These are phyloP conservation scores for Epichloe elymi DNA, from an alignment of 2,329 filamentous ascomycete genomes.

Conservation along the genomic window DNA sequence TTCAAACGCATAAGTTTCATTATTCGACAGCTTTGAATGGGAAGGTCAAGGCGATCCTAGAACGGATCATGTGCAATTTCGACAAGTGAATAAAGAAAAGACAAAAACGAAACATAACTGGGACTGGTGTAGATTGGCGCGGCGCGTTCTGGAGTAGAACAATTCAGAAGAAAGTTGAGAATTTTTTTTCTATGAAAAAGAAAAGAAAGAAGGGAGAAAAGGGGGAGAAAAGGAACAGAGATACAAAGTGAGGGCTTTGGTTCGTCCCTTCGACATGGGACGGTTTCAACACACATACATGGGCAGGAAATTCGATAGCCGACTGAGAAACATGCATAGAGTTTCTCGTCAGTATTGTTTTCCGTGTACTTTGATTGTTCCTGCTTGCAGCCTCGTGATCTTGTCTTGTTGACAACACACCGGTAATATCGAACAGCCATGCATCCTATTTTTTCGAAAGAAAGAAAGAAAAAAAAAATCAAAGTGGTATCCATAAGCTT, in stretches of 20 bases:
- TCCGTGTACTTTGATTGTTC: too few species aligned
- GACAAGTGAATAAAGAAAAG: not conserved
- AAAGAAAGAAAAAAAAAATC: not conserved
- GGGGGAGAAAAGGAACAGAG: not conserved
- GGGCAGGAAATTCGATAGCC: too few species aligned
- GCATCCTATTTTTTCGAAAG: too few species aligned
- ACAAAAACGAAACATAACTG: not conserved
- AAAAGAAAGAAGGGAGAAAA: not conserved
- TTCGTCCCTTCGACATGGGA: too few species aligned
- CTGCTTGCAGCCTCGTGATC: too few species aligned
- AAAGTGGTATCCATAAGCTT: not conserved
- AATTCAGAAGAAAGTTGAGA: not conserved
- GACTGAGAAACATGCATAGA: too few species aligned
- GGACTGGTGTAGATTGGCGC: not conserved
- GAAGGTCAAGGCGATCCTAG: not conserved
- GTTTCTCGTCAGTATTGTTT: too few species aligned
- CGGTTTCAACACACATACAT: too few species aligned
- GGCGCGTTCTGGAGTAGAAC: constrained; percentile 1
- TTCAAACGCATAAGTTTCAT: not conserved
- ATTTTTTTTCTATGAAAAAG: not conserved
- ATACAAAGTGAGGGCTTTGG: too few species aligned
- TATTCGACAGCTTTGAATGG: not conserved
- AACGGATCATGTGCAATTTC: not conserved
- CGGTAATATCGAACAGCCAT: too few species aligned
- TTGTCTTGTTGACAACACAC: too few species aligned